Evolutionary conservation across 768 basidiomycete genomes (phyloP).

Genomic region (Fomitopsis serialis): DNA sequence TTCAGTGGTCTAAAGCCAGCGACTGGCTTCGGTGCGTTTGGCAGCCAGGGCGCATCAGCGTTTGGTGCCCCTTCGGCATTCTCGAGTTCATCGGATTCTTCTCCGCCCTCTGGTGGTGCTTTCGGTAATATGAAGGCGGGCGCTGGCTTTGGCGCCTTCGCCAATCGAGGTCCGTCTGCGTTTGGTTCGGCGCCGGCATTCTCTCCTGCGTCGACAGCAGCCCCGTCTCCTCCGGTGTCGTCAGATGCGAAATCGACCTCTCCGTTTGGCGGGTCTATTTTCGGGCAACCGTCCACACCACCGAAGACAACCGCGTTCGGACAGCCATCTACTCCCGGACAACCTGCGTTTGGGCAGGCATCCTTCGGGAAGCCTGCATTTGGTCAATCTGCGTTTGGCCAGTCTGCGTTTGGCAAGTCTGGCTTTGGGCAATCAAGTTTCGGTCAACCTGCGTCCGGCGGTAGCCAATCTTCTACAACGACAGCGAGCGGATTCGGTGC

Average conservation of each 20-base stretch:
- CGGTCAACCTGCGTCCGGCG: neutral
- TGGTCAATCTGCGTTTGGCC: constrained; percentile 25
- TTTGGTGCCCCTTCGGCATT: constrained; percentile 3
- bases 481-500: constrained; percentile 8
- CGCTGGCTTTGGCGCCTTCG: constrained; percentile 26
- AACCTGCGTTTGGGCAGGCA: constrained; percentile 14
- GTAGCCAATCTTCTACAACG: neutral
- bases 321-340: constrained; percentile 1
- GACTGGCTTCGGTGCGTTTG: constrained; percentile 25
- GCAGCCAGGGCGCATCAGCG: constrained; percentile 12
- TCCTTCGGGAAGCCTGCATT: constrained; percentile 27
- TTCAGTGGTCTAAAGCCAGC: constrained; percentile 15
- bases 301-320: neutral
- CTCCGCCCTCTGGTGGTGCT: neutral
- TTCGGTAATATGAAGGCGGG: constrained; percentile 10
- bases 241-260: constrained; percentile 4
- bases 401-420: constrained; percentile 29
- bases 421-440: constrained; percentile 14
- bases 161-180: constrained; percentile 5
- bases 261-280: constrained; percentile 20
- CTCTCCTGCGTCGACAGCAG: neutral
- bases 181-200: neutral
- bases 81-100: neutral
- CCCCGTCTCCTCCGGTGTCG: neutral
- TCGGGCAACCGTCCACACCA: constrained; percentile 23